These are phyloP conservation scores for Purshia tridentata DNA, from an alignment of 306 rosid species.

Conservation along the genomic window DNA sequence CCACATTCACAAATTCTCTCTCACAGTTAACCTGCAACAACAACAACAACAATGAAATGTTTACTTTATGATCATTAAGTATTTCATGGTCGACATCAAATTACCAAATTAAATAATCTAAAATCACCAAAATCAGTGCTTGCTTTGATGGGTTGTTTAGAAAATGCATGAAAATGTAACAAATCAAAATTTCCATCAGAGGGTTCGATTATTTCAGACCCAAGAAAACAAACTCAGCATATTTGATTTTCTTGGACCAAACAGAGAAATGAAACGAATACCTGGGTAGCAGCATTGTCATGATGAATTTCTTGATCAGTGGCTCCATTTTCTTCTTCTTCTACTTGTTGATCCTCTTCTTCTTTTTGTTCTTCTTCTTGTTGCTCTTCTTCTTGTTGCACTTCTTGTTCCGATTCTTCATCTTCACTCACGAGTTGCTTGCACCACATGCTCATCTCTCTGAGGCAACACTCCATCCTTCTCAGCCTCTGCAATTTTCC, in stretches of 20 bases:
- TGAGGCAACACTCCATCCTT: constrained; percentile 41
- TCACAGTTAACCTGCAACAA: constrained; percentile 35
- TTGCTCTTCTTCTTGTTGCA: constrained; percentile 16
- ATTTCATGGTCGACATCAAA: not conserved
- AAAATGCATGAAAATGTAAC: not conserved
- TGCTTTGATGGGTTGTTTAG: not conserved
- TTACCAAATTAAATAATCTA: not conserved
- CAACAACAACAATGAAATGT: not conserved
- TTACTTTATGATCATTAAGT: not conserved
- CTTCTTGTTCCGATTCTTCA: constrained; percentile 7
- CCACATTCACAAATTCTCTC: constrained; percentile 49
- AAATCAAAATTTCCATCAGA: not conserved
- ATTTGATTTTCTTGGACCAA: not conserved
- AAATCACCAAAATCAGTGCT: not conserved
- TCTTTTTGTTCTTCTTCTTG: constrained; percentile 6
- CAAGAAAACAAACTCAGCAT: not conserved
- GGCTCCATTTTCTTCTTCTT: not conserved
- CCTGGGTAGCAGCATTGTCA: constrained; percentile 8
- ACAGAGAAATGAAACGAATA: constrained; percentile 6
- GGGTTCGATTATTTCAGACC: not conserved
- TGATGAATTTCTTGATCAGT: constrained; percentile 6
- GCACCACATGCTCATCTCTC: constrained; percentile 54
- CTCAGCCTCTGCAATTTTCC: constrained; percentile 38
- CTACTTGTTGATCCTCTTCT: not conserved
- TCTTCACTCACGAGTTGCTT: constrained; percentile 36